Evolutionary conservation across 768 basidiomycete species (phyloP).

Genomic region (Termitomyces sp.): DNA sequence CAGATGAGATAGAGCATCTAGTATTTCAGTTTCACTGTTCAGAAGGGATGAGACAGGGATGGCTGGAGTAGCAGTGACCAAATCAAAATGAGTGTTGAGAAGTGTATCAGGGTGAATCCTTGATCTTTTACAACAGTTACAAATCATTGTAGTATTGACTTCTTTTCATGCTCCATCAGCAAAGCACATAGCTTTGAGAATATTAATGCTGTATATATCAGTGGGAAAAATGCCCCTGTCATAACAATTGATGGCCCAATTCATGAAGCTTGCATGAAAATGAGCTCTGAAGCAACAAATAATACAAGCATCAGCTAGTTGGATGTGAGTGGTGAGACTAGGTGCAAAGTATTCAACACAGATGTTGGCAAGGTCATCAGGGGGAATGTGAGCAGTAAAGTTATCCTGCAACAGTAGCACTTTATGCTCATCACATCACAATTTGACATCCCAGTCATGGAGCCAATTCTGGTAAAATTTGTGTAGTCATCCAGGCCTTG

Average conservation of each 20-base stretch:
- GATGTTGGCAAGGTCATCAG: constrained; percentile 2
- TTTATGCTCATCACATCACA: constrained; percentile 12
- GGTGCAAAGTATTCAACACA: constrained; percentile 18
- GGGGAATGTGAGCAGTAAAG: neutral
- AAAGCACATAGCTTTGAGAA: constrained; percentile 2
- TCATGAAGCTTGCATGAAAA: constrained; percentile 4
- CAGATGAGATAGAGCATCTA: neutral
- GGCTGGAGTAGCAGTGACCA: constrained; percentile 6
- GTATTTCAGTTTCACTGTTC: constrained; percentile 9
- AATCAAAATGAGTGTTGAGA: constrained; percentile 4
- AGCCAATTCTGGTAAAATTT: neutral
- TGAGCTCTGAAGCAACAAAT: neutral
- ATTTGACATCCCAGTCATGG: constrained; percentile 25
- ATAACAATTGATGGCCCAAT: constrained; percentile 27
- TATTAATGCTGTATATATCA: constrained; percentile 31
- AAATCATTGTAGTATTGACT: too few relatives aligned
- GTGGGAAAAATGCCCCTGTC: constrained; percentile 21
- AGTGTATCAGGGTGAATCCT: constrained; percentile 21
- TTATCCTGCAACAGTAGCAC: constrained; percentile 5
- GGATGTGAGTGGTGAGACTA: constrained; percentile 28
- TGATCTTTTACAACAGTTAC: constrained; percentile 25
- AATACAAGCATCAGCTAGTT: constrained; percentile 13
- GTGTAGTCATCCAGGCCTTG: neutral
- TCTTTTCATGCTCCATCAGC: too few relatives aligned
- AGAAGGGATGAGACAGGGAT: constrained; percentile 23